phyloP scores from a whole-genome alignment of 2,329 filamentous ascomycete genomes.

The Pseudocercospora crystallina region DNA sequence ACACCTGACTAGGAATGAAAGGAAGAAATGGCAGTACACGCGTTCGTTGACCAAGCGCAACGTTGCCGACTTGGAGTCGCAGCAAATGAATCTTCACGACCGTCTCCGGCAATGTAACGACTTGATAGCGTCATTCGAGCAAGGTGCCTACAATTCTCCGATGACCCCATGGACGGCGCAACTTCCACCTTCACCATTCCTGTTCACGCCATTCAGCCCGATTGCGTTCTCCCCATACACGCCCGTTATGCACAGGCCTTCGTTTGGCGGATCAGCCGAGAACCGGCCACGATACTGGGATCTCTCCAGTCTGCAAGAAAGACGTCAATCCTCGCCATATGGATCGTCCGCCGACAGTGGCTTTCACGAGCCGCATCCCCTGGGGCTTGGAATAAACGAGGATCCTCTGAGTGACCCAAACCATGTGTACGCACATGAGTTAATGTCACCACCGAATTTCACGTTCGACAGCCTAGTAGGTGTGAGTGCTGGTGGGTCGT shows the following conservation, averaged over 20 bases:
- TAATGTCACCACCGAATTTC: conserved; percentile 17
- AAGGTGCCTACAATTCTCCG: conserved; percentile 16
- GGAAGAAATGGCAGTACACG: conserved; percentile 33
- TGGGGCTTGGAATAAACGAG: conserved; percentile 7
- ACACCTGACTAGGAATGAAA: conserved; percentile 26
- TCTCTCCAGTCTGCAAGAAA: conserved; percentile 31
- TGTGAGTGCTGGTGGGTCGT: not conserved
- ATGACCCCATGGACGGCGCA: conserved; percentile 22
- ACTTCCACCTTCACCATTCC: conserved; percentile 24
- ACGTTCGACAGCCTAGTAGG: conserved; percentile 1
- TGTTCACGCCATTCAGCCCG: conserved; percentile 24
- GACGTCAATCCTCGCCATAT: conserved; percentile 22
- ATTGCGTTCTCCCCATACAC: conserved; percentile 19
- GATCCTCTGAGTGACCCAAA: conserved; percentile 15
- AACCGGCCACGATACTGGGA: conserved; percentile 31
- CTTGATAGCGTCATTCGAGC: conserved; percentile 26
- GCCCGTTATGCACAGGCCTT: conserved; percentile 7
- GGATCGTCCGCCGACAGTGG: conserved; percentile 29
- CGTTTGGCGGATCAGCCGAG: conserved; percentile 4
- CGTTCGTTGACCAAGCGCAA: conserved; percentile 23
- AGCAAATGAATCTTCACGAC: conserved; percentile 28
- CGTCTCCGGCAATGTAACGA: conserved; percentile 28
- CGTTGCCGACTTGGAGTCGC: conserved; percentile 24
- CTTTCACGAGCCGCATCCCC: conserved; percentile 26
- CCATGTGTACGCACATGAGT: conserved; percentile 28